Base-by-base conservation (phyloP, 192 early-diverging fungal genomes). In the Coemansia sp. region DNA sequence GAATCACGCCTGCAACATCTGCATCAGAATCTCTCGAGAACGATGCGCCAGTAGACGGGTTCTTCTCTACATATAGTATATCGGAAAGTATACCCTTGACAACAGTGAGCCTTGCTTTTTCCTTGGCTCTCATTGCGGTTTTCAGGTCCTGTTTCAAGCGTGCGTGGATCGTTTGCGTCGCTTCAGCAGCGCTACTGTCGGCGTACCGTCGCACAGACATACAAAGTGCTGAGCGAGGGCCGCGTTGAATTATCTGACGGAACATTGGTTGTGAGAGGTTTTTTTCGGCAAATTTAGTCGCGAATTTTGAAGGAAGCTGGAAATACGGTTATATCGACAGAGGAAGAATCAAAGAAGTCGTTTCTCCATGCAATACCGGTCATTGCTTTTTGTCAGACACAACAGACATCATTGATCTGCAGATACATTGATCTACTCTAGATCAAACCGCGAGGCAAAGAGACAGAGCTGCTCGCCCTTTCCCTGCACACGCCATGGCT, bases 11-110 rank as follows among this genome's bases (percentile, higher is more conserved):
- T 28, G 87, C 79, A 42, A 95, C 79, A 21, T 84, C 83, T 12
- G 79, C 75, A 61, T 91, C 87, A 0, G 86, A 84, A 29, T 83
- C 83, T 26, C 58, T 57, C 23, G 51, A 82, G 46, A 51, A 70
- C 61, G 53, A 60, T 25, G 35, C 65, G 68, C 31, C 77, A 58
- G 40, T 63, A 57, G 34, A 68, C 12, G 37, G 45, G 70, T 84
- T 85, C 76, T 95, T 96, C 67, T 87, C 88, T 25, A 85, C 84
- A 60, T 94, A 94, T 7, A 87, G 86, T 42, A 91, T 85, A 48
- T 94, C 93, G 25, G 89, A 89, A 43, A 96, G 77, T 46, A 94
- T 71, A 26, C 89, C 85, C 74, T 93, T 91, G 71, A 94, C 80
- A 2, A 87, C 88, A 13, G 82, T 68, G 30, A 85, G 68, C 57